phyloP scores from a whole-genome alignment of 805 yeast genomes.

The Saccharomycopsis amapae region DNA sequence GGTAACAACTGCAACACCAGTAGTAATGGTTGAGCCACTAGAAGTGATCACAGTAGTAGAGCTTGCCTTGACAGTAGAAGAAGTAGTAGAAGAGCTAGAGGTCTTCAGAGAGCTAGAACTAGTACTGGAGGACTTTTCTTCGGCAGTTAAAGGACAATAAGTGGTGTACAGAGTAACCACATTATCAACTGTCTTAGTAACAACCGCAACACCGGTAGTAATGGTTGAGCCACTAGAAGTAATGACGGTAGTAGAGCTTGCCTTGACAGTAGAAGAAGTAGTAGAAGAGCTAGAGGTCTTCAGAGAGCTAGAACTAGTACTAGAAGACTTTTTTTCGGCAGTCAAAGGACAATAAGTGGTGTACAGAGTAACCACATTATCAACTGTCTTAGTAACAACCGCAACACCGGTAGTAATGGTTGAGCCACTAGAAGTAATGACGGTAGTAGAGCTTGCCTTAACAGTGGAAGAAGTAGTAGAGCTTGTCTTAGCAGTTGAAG shows the following conservation, averaged over 20 bases:
- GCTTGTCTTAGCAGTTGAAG: conserved; percentile 5
- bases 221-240: conserved; percentile 20
- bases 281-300: conserved; percentile 7
- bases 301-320: conserved; percentile 5
- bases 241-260: background rate
- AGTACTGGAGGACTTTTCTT: conserved; percentile 15
- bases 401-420: conserved; percentile 19
- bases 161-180: conserved; percentile 25
- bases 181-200: conserved; percentile 25
- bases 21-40: conserved; percentile 17
- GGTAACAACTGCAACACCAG: conserved; percentile 19
- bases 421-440: conserved; percentile 18
- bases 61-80: background rate
- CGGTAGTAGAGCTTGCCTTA: background rate
- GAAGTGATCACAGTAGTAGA: conserved; percentile 14
- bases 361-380: conserved; percentile 22
- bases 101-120: background rate
- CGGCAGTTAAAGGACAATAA: conserved; percentile 24
- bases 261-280: conserved; percentile 3
- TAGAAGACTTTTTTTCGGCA: background rate
- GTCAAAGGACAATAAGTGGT: conserved; percentile 25
- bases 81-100: background rate
- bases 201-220: conserved; percentile 25
- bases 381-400: conserved; percentile 20
- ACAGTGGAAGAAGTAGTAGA: background rate